Evolutionary conservation across 2,329 filamentous ascomycete genomes (phyloP).

Genomic region (Juglanconis sp.): DNA sequence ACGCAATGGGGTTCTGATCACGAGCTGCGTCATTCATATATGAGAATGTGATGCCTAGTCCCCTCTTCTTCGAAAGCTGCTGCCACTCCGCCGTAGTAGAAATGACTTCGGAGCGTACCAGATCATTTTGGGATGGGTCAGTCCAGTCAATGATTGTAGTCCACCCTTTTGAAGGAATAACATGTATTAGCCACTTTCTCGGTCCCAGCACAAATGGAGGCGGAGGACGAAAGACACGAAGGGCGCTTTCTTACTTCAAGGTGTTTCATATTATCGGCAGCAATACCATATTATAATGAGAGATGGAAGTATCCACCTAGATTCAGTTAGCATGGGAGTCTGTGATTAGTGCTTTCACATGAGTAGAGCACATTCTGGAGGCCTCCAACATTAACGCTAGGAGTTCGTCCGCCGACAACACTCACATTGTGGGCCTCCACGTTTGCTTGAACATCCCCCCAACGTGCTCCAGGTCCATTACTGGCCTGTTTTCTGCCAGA

Average conservation of each 20-base stretch:
- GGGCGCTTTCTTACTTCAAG: background rate
- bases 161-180: constrained; percentile 20
- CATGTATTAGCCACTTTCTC: constrained; percentile 23
- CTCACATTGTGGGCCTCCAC: constrained; percentile 23
- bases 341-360: too few species aligned
- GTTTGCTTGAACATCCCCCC: constrained; percentile 27
- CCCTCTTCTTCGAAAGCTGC: background rate
- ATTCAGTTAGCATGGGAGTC: background rate
- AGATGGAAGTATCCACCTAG: constrained; percentile 18
- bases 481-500: constrained; percentile 25
- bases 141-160: constrained; percentile 23
- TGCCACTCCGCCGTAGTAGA: constrained; percentile 15
- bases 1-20: background rate
- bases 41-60: background rate
- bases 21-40: background rate
- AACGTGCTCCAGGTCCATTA: constrained; percentile 30
- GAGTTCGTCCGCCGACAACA: constrained; percentile 26
- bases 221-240: background rate
- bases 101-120: constrained; percentile 19
- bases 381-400: constrained; percentile 26
- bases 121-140: constrained; percentile 16
- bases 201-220: constrained; percentile 26
- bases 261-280: background rate
- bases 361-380: constrained; percentile 13
- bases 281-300: background rate